These are phyloP conservation scores for Stellera chamaejasme DNA, from an alignment of 345 rosid species.

Conservation along the genomic window DNA sequence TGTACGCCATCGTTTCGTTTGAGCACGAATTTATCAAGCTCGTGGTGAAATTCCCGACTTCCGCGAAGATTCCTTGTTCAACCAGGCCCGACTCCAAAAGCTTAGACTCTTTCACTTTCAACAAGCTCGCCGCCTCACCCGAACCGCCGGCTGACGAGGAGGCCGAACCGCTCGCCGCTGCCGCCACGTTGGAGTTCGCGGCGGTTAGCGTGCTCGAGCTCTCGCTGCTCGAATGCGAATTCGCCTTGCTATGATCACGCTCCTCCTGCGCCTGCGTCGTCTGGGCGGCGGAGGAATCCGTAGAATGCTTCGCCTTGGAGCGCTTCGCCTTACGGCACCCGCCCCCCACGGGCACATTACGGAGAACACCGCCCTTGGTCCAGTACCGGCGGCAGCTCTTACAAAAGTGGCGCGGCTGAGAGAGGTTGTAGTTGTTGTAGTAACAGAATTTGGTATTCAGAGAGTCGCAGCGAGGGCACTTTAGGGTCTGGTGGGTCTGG, in stretches of 20 bases:
- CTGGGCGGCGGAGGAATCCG: conserved; percentile 5
- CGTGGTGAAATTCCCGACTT: conserved; percentile 50
- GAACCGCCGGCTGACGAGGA: not conserved
- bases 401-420: conserved; percentile 99
- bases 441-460: conserved; percentile 92
- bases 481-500: conserved; percentile 63
- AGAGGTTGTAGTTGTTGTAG: conserved; percentile 97
- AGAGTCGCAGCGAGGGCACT: conserved; percentile 94
- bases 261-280: conserved; percentile 10
- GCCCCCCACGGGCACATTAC: conserved; percentile 94
- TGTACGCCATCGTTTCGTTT: conserved; percentile 40
- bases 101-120: conserved; percentile 19
- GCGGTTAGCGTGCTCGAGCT: conserved; percentile 70
- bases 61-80: conserved; percentile 58
- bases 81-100: conserved; percentile 30
- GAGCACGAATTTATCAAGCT: conserved; percentile 39
- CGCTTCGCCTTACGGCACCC: conserved; percentile 76
- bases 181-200: conserved; percentile 24
- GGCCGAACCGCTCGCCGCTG: conserved; percentile 11
- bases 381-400: conserved; percentile 95
- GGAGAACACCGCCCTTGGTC: conserved; percentile 97
- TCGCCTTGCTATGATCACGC: conserved; percentile 20
- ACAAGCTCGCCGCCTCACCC: conserved; percentile 31
- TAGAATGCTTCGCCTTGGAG: conserved; percentile 35
- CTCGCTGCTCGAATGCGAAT: conserved; percentile 70